These are phyloP conservation scores for Backusella parvicylindrica DNA, from an alignment of 192 early-diverging fungal genomes.

Conservation along the genomic window DNA sequence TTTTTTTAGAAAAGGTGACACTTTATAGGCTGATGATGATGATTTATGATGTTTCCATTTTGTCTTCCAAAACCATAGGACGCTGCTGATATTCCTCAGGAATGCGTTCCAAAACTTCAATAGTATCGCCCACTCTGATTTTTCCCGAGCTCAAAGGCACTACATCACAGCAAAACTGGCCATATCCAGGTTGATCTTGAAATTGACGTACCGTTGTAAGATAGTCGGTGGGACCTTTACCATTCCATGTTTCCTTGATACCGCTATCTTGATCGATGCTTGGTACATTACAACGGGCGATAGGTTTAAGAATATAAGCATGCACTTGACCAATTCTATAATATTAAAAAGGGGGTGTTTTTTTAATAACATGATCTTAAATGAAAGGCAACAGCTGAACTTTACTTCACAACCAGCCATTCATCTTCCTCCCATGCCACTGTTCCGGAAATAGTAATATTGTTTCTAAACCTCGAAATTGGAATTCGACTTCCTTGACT, in stretches of 20 bases:
- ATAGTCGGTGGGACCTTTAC: conserved; percentile 2
- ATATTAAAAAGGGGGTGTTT: no score
- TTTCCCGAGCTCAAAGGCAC: conserved; percentile 29
- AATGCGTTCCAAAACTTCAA: conserved; percentile 33
- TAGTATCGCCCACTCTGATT: conserved; percentile 27
- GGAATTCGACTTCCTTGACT: conserved; percentile 24
- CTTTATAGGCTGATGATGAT: no score
- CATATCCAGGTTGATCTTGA: conserved; percentile 10
- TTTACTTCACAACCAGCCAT: conserved; percentile 33
- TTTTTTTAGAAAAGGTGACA: not conserved
- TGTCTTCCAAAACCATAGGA: not conserved
- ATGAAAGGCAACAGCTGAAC: no score
- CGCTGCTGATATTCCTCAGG: conserved; percentile 11
- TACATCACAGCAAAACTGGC: conserved; percentile 28
- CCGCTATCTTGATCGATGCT: conserved; percentile 37
- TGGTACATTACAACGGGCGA: conserved; percentile 28
- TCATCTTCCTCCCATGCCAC: conserved; percentile 33
- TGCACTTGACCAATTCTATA: conserved; percentile 33
- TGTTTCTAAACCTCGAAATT: conserved; percentile 29
- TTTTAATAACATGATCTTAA: no score
- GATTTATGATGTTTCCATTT: not conserved
- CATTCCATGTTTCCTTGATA: conserved; percentile 25
- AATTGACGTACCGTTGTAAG: conserved; percentile 13
- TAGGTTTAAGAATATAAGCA: conserved; percentile 28
- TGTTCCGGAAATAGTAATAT: conserved; percentile 27